Evolutionary conservation across 805 yeast genomes (phyloP), one percentile per base, ranked within the genome.

Genomic region (Wickerhamomyces mucosus): DNA sequence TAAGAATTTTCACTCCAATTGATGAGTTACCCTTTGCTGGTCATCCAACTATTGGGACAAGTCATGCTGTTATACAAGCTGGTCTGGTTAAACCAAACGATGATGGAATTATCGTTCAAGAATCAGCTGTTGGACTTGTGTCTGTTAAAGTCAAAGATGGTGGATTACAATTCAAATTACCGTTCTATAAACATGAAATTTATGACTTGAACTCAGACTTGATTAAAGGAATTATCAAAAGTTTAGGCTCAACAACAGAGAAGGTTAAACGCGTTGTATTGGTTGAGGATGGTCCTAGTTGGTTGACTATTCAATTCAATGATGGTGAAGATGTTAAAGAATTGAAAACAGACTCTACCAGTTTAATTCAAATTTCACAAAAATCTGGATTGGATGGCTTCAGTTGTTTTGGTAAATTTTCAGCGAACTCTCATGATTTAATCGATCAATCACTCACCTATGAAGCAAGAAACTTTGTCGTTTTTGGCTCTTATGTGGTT

Each of bases 11-110:
- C 44, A 56, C 68, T 0, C 68, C 74, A 2, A 38, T 25, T 3
- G 25, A 27, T 3, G 79, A 74, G 41, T 44, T 74, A 16, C 75
- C 76, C 7, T 74, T 73, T 55, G 79, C 81, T 2, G 80, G 81
- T 6, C 80, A 74, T 41, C 81, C 80, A 4, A 73, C 77, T 0
- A 41, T 73, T 20, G 80, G 79, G 4, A 53, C 73, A 1, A 61
- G 67, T 28, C 55, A 50, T 42, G 73, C 74, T 1, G 53, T 57
- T n/a, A 31, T 66, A 15, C 67, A 69, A 37, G 52, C 55, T 3
- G 56, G 58, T 1, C 15, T 53, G 14, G 51, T 59, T 5, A 48
- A 42, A 3, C 50, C 53, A 7, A 38, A 35, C 5, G 21, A 39
- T 10, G 50, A 45, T 10, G 54, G 56, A 3, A 46, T 36, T 19